Evolutionary conservation across 2,329 filamentous ascomycete species (phyloP), one percentile per base, ranked within the genome.

Genomic region (Hypocrella siamensis): DNA sequence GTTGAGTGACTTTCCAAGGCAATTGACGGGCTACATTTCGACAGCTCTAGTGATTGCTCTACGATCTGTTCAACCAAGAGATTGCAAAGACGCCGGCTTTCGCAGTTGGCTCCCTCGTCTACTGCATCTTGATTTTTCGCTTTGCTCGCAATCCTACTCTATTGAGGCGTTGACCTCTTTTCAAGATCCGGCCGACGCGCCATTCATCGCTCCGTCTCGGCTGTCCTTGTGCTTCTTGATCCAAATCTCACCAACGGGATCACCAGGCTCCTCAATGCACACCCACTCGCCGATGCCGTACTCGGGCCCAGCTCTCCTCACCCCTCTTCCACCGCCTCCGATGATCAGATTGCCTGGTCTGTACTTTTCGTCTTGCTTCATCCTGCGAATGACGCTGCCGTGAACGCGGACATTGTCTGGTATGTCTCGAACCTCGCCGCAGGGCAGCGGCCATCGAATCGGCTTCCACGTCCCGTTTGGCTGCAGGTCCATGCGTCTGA

Each of bases 321-420:
- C 60, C 1, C 81, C 82, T 19, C 81, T 60, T 0, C 82, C 82
- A 12, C 82, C 82, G 1, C 82, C 82, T 0, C 82, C 82, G 3
- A 86, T 54, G 37, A 90, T 84, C 32, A 90, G 50, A 38, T 90
- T 90, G 0, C 82, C 82, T 0, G 82, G 82, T 0, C 82, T 64
- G 44, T 88, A 90, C 0, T 43, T 57, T 2, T 61, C 47, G 37
- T 85, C 67, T 6, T 57, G 52, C 29, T 71, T 51, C 73, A 90
- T 78, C 6, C 82, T 67, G 14, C 70, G 69, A 35, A 90, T 73
- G 0, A 83, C 82, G 16, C 75, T 81, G 26, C 74, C 69, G 43
- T 90, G 82, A 2, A 90, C 68, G 16, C 74, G 62, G 1, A 75
- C 80, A 33, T 76, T 62, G 7, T 68, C 53, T 0, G 82, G 82